Conservation (phyloP, 768 basidiomycete species). For the Tricholomella constricta region DNA sequence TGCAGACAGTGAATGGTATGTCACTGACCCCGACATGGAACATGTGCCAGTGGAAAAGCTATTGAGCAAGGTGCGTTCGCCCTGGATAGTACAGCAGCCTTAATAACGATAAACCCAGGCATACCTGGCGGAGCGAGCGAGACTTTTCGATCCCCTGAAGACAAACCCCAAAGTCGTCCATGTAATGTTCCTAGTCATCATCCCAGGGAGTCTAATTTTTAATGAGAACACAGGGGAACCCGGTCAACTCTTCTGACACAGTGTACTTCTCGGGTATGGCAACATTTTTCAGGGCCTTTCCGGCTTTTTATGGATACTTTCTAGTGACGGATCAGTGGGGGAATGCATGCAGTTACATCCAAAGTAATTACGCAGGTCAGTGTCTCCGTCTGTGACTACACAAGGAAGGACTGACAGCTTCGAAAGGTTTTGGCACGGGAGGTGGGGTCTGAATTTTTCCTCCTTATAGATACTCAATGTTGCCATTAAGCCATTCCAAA, state of each 20-base stretch:
- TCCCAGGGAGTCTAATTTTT: neutral
- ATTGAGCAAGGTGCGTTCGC: constrained; percentile 68
- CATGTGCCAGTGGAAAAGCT: constrained; percentile 81
- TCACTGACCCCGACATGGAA: constrained; percentile 84
- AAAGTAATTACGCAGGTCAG: constrained; percentile 83
- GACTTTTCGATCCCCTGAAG: constrained; percentile 70
- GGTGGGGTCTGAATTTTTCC: constrained; percentile 39
- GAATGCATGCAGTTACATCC: constrained; percentile 87
- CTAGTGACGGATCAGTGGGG: constrained; percentile 84
- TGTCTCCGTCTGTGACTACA: constrained; percentile 1
- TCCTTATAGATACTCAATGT: neutral
- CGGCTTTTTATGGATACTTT: neutral
- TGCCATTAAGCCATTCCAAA: constrained; percentile 75
- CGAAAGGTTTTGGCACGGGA: constrained; percentile 83
- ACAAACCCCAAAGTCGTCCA: constrained; percentile 68
- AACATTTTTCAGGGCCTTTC: neutral
- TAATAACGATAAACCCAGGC: constrained; percentile 47
- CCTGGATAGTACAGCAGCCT: neutral
- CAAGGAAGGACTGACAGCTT: neutral
- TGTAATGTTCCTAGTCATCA: constrained; percentile 39
- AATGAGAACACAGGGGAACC: constrained; percentile 62
- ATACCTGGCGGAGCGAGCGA: constrained; percentile 80
- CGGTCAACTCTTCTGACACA: constrained; percentile 85
- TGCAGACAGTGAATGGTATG: constrained; percentile 83
- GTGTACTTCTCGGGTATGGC: constrained; percentile 84